Conservation (phyloP, 2,329 filamentous ascomycete species). For the Hymenoscyphus linearis region DNA sequence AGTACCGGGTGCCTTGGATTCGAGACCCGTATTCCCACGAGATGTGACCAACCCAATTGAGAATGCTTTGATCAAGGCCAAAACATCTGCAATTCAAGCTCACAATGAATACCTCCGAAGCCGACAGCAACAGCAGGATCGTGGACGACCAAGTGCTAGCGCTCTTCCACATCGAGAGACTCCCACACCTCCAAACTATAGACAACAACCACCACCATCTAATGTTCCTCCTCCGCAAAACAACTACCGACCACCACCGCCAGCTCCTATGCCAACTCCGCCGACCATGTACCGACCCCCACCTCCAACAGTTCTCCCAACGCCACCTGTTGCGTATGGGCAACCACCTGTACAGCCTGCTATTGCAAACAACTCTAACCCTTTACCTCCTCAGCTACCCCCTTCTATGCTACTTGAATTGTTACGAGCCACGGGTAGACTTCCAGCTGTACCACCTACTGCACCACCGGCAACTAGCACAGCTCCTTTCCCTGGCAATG, state of each 20-base stretch:
- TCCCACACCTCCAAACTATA: conserved; percentile 61
- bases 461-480: conserved; percentile 34
- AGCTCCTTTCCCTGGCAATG: conserved; percentile 37
- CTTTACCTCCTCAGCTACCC: conserved; percentile 37
- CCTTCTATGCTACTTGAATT: conserved; percentile 50
- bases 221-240: conserved; percentile 29
- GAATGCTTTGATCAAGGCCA: conserved; percentile 82
- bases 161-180: conserved; percentile 64
- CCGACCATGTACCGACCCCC: conserved; percentile 5
- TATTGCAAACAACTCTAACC: conserved; percentile 2
- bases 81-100: conserved; percentile 53
- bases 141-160: conserved; percentile 46
- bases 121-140: conserved; percentile 50
- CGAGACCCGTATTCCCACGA: conserved; percentile 82
- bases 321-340: neutral
- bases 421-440: conserved; percentile 62
- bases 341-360: conserved; percentile 1
- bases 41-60: conserved; percentile 90
- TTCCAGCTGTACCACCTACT: conserved; percentile 43
- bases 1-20: conserved; percentile 87
- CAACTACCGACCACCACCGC: conserved; percentile 24
- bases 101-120: conserved; percentile 51
- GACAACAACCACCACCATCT: conserved; percentile 35
- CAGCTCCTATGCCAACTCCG: conserved; percentile 24
- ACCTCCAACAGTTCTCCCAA: conserved; percentile 32